Base-by-base conservation (phyloP, 257 asterid genomes). In the Ballota nigra region DNA sequence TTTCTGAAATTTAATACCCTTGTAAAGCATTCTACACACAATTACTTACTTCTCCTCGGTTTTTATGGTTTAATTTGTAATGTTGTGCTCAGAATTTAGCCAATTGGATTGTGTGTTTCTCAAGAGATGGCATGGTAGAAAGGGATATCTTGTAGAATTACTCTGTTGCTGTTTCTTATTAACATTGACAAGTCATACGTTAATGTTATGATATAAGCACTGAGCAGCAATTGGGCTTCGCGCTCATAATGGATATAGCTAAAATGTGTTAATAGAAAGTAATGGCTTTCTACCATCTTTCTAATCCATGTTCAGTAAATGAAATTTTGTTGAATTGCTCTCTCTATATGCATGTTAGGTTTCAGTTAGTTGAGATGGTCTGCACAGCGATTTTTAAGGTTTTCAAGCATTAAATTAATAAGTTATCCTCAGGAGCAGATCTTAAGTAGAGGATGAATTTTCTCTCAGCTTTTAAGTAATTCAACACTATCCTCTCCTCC, bases 361-460 rank as follows among this genome's bases (percentile, higher is more conserved):
- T 69, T 58, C 26, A 55, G 72, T 61, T 63, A 73, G 79, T 69
- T 63, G 31, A 72, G 31, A 78, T 53, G 31, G 28, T 26, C 52
- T 24, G 62, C 33, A 3, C 10, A 36, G 26, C 29, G 76, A 26
- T 60, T 66, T 16, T 38, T 59, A 11, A 43, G 36, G 26, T 45
- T 15, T 38, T n/a, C 31, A 23, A 34, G 29, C 26, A 12, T 36
- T 36, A 8, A 7, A 5, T 4, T 6, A 9, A 6, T 9, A 6
- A 33, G 6, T 33, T 43, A 72, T 24, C 72, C 66, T 61, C 16
- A 19, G 29, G 19, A 66, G 36, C 28, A 6, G 45, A 23, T 26
- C 43, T 75, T 63, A n/a, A 43, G 49, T 18, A 52, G 66, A 38
- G 45, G 45, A 49, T 47, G 45, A 59, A n/a, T 45, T 33, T 45